Evolutionary conservation across 495 filamentous ascomycete genomes (phyloP).

Genomic region (Penicillium tannophilum): DNA sequence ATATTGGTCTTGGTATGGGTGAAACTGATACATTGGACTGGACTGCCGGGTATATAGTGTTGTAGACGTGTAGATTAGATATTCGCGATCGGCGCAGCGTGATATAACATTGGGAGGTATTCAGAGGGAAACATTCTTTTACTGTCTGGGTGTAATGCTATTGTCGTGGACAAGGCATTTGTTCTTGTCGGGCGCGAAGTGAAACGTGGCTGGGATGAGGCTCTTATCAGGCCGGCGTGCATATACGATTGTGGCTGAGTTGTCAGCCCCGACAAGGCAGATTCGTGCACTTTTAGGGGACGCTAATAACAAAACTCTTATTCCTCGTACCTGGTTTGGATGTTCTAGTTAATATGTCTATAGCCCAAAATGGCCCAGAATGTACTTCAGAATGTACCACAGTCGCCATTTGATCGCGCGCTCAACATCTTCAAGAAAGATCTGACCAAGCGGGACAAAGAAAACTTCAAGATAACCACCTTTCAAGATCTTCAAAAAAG

Average conservation of each 20-base stretch:
- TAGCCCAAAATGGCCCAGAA: neutral
- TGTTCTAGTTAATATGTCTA: neutral
- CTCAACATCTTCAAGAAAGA: constrained; percentile 3
- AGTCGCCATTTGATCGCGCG: neutral
- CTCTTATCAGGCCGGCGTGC: neutral
- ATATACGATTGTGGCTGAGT: neutral
- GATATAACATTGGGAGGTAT: no score
- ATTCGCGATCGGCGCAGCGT: no score
- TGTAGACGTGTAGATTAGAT: no score
- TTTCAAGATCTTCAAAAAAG: neutral
- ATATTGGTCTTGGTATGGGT: no score
- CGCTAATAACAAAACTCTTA: no score
- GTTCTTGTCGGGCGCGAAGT: neutral
- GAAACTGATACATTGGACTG: no score
- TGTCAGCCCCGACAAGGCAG: neutral
- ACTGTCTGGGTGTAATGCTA: no score
- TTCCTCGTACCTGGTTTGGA: neutral
- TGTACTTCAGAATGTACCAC: neutral
- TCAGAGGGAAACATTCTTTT: no score
- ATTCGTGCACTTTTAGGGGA: neutral
- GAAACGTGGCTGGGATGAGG: neutral
- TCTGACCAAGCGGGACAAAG: constrained; percentile 1
- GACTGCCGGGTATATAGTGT: no score
- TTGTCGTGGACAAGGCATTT: no score
- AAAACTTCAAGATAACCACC: neutral